Percentiles rank a stretch among this genome's conserved stretches.
Conservation (phyloP, 2,329 filamentous ascomycete genomes). For the Aspergillus thermomutatus region DNA sequence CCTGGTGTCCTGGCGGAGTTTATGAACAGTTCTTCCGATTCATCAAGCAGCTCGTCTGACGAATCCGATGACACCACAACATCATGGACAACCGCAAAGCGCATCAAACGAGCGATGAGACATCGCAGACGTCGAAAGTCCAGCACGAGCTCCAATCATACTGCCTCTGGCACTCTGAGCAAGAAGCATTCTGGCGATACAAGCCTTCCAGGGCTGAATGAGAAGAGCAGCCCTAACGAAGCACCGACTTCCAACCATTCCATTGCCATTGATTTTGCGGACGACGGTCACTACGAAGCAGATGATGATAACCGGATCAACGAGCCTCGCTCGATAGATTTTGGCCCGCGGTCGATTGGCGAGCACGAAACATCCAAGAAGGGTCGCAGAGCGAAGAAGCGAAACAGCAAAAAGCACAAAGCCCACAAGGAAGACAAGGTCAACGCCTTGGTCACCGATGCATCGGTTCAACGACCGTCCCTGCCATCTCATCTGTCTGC, state of each 20-base stretch:
- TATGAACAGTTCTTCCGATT: slow-evolving; percentile 58
- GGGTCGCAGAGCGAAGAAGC: slow-evolving; percentile 15
- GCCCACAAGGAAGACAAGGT: slow-evolving; percentile 11
- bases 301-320: slow-evolving; percentile 20
- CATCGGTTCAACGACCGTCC: slow-evolving; percentile 4
- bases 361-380: slow-evolving; percentile 13
- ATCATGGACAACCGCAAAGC: slow-evolving; percentile 70
- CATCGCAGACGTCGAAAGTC: slow-evolving; percentile 72
- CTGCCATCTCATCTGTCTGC: slow-evolving; percentile 15
- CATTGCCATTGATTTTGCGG: slow-evolving; percentile 25
- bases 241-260: slow-evolving; percentile 21
- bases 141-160: slow-evolving; percentile 63
- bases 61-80: slow-evolving; percentile 67
- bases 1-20: slow-evolving; percentile 81
- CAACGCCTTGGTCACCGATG: neutral
- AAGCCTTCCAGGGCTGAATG: slow-evolving; percentile 4
- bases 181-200: slow-evolving; percentile 20
- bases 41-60: slow-evolving; percentile 48
- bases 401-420: slow-evolving; percentile 22
- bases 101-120: slow-evolving; percentile 72
- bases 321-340: slow-evolving; percentile 28
- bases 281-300: slow-evolving; percentile 28
- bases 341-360: slow-evolving; percentile 18
- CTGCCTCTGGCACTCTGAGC: slow-evolving; percentile 16
- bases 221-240: slow-evolving; percentile 18